phyloP scores from a whole-genome alignment of 1,284 basidiomycete species.

The Ceratobasidium papillatum region DNA sequence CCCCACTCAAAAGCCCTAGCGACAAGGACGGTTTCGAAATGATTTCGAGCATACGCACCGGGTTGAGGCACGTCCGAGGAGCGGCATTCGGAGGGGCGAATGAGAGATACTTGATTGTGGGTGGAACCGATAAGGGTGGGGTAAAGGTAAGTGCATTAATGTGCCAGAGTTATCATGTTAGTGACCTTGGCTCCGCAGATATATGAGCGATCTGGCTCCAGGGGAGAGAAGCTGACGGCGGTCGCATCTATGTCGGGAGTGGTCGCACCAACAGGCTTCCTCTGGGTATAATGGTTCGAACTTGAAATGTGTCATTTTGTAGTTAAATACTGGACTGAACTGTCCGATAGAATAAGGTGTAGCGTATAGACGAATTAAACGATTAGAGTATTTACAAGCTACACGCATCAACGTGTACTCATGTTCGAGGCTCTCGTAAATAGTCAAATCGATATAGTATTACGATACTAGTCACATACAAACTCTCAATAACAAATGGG shows the following conservation, averaged over 20 bases:
- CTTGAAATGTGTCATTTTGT: no score
- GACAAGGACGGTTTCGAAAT: slow-evolving; percentile 46
- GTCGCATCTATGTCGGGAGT: slow-evolving; percentile 43
- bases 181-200: neutral
- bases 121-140: slow-evolving; percentile 50
- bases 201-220: slow-evolving; percentile 48
- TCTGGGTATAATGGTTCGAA: slow-evolving; percentile 41
- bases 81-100: slow-evolving; percentile 49
- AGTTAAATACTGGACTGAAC: no score
- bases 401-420: no score
- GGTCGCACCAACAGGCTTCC: slow-evolving; percentile 44
- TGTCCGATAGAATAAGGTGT: no score
- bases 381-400: no score
- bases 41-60: slow-evolving; percentile 50
- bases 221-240: slow-evolving; percentile 50
- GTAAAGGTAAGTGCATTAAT: slow-evolving; percentile 48
- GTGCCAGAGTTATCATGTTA: neutral
- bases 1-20: slow-evolving; percentile 49
- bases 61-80: slow-evolving; percentile 51
- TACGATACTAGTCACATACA: no score
- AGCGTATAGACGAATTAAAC: no score
- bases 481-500: no score
- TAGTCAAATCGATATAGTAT: no score
- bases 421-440: no score
- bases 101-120: slow-evolving; percentile 49